phyloP scores from a whole-genome alignment of 495 filamentous ascomycete genomes.

The Annulohypoxylon maeteangense region DNA sequence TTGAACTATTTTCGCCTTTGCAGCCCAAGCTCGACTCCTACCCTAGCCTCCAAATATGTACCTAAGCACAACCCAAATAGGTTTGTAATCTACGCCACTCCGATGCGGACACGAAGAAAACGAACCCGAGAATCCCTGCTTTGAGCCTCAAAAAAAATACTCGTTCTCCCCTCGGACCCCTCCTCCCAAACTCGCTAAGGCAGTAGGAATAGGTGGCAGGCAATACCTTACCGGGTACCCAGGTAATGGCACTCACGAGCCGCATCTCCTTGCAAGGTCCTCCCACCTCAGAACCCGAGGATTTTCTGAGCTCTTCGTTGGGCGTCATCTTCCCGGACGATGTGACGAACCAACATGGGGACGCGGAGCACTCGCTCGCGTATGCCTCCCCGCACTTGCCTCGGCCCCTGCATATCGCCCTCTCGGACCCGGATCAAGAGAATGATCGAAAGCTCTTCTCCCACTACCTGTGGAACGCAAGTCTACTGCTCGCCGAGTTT shows the following conservation, averaged over 20 bases:
- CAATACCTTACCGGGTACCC: background rate
- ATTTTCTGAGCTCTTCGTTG: constrained; percentile 71
- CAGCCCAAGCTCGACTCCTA: background rate
- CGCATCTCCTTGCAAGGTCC: constrained; percentile 54
- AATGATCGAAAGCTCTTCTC: constrained; percentile 74
- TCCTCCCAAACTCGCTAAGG: background rate
- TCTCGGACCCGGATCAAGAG: constrained; percentile 66
- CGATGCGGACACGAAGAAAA: constrained; percentile 6
- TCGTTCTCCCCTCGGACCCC: background rate
- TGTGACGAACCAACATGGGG: constrained; percentile 77
- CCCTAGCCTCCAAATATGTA: background rate
- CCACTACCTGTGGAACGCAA: constrained; percentile 90
- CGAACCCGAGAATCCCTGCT: background rate
- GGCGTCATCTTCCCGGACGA: constrained; percentile 82
- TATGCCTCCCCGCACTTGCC: constrained; percentile 71
- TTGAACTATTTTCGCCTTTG: constrained; percentile 14
- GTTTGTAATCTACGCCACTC: background rate
- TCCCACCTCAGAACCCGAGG: constrained; percentile 62
- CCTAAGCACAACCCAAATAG: background rate
- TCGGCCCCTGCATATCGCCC: constrained; percentile 55
- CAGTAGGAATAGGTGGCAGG: background rate
- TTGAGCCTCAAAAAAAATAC: constrained; percentile 5
- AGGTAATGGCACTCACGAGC: constrained; percentile 54
- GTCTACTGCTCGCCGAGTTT: constrained; percentile 74
- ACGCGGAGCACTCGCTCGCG: constrained; percentile 70